phyloP scores from a whole-genome alignment of 225 moss, liverwort and hornwort genomes.

The Sphagnum tenellum region DNA sequence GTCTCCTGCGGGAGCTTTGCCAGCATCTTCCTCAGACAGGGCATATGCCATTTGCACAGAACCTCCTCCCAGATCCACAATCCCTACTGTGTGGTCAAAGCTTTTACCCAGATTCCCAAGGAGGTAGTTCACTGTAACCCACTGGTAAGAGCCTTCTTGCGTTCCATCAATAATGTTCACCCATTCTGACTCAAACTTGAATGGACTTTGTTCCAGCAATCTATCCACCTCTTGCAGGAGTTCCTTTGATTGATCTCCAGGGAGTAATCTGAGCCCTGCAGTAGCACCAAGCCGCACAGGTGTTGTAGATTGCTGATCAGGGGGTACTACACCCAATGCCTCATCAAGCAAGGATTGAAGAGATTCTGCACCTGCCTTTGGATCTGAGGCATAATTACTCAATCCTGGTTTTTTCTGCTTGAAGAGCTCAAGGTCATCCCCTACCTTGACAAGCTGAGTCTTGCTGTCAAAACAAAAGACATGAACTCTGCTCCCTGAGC shows the following conservation, averaged over 20 bases:
- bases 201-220: slow-evolving; percentile 44
- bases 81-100: slow-evolving; percentile 65
- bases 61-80: slow-evolving; percentile 92
- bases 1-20: slow-evolving; percentile 44
- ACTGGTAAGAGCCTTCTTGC: slow-evolving; percentile 89
- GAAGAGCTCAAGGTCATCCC: slow-evolving; percentile 49
- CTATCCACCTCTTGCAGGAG: slow-evolving; percentile 53
- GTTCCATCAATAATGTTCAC: slow-evolving; percentile 82
- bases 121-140: slow-evolving; percentile 94
- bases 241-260: slow-evolving; percentile 54
- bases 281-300: slow-evolving; percentile 93
- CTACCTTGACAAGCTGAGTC: slow-evolving; percentile 67
- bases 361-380: slow-evolving; percentile 69
- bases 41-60: slow-evolving; percentile 97
- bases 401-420: slow-evolving; percentile 73
- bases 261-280: slow-evolving; percentile 75
- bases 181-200: slow-evolving; percentile 76
- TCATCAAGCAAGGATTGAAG: slow-evolving; percentile 48
- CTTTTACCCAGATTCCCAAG: slow-evolving; percentile 60
- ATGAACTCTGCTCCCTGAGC: slow-evolving; percentile 95
- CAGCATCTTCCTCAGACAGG: slow-evolving; percentile 59
- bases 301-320: slow-evolving; percentile 47
- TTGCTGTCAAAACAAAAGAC: slow-evolving; percentile 77
- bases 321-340: slow-evolving; percentile 64
- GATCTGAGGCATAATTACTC: slow-evolving; percentile 69